phyloP scores from a whole-genome alignment of 805 yeast species.

The Candida silvatica region DNA sequence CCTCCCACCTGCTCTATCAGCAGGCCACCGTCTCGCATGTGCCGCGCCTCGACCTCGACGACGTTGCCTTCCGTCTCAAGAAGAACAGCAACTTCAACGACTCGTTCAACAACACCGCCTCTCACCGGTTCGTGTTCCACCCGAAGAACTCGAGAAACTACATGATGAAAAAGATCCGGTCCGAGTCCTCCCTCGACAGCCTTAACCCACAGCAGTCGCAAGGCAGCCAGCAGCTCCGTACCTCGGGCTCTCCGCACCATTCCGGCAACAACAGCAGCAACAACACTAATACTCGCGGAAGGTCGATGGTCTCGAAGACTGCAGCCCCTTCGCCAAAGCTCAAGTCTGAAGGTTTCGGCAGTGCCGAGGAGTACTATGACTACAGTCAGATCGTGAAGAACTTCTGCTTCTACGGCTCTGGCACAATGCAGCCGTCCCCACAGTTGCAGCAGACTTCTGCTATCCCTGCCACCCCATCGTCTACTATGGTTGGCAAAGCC shows the following conservation, averaged over 20 bases:
- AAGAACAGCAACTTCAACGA: conserved; percentile 22
- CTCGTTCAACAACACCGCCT: conserved; percentile 9
- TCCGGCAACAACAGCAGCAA: too few species aligned
- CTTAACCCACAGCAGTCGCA: conserved; percentile 2
- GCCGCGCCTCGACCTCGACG: conserved; percentile 17
- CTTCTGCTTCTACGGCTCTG: conserved; percentile 23
- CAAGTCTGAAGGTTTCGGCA: conserved; percentile 9
- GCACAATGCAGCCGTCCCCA: too few species aligned
- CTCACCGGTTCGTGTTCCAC: conserved; percentile 9
- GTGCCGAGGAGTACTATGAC: conserved; percentile 5
- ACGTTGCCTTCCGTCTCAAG: conserved; percentile 21
- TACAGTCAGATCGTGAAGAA: conserved; percentile 19
- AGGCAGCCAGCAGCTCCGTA: not conserved
- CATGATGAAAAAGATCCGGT: conserved; percentile 20
- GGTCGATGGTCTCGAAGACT: conserved; percentile 1
- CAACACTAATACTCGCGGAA: not conserved
- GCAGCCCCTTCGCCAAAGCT: conserved; percentile 6
- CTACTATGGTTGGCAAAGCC: too few species aligned
- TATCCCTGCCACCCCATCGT: too few species aligned
- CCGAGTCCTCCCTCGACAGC: conserved; percentile 21
- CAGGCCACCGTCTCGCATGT: too few species aligned
- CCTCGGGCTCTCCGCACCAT: not conserved
- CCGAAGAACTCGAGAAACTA: conserved; percentile 19
- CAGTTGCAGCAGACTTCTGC: too few species aligned
- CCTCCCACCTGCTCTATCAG: not conserved